phyloP scores from a whole-genome alignment of 1,284 basidiomycete species.

The Grifola frondosa region DNA sequence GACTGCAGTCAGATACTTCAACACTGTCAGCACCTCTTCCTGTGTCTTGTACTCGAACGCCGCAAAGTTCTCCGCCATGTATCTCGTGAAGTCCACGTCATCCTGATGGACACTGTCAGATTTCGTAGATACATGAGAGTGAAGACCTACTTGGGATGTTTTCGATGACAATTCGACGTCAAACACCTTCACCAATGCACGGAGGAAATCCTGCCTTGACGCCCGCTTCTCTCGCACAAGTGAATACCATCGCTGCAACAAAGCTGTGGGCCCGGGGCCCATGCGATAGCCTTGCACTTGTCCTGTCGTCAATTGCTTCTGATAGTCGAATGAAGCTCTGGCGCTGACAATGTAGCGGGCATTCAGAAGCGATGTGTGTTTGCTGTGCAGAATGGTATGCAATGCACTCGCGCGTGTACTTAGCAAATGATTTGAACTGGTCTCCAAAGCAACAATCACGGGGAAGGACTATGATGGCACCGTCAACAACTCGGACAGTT shows the following conservation, averaged over 20 bases:
- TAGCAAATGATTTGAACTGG: conserved; percentile 62
- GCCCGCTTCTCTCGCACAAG: conserved; percentile 88
- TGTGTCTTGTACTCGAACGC: conserved; percentile 91
- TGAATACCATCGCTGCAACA: conserved; percentile 89
- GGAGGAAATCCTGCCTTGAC: conserved; percentile 84
- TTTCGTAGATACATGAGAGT: background rate
- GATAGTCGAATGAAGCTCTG: conserved; percentile 80
- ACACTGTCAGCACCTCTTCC: conserved; percentile 88
- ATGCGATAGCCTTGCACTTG: conserved; percentile 61
- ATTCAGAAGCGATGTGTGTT: conserved; percentile 89
- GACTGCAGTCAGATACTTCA: conserved; percentile 78
- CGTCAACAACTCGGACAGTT: background rate
- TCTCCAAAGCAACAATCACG: conserved; percentile 91
- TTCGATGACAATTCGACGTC: conserved; percentile 55
- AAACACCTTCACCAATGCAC: conserved; percentile 78
- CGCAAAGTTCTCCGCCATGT: conserved; percentile 93
- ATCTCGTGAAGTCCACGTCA: conserved; percentile 82
- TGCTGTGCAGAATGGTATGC: conserved; percentile 82
- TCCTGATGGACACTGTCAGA: conserved; percentile 43
- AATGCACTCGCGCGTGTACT: conserved; percentile 78
- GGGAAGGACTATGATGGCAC: conserved; percentile 74
- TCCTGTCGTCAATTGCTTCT: conserved; percentile 55
- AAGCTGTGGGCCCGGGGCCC: conserved; percentile 57
- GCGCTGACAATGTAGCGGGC: conserved; percentile 83
- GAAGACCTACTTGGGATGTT: conserved; percentile 45